These are phyloP conservation scores for Yamadazyma songkhlaensis DNA, from an alignment of 1,139 yeast genomes.

Conservation along the genomic window DNA sequence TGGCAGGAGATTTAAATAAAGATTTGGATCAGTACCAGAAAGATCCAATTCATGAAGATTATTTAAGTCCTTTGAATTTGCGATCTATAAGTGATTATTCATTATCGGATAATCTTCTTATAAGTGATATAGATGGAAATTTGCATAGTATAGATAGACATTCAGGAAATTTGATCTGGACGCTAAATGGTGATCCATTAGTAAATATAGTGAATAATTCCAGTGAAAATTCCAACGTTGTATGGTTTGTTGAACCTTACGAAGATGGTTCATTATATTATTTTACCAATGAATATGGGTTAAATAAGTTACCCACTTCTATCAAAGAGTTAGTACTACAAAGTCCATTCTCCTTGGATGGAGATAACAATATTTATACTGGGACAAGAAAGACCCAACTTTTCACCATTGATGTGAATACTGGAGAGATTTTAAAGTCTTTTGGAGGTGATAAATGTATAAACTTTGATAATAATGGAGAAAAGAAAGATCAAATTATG, in stretches of 20 bases:
- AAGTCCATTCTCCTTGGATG: conserved; percentile 77
- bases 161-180: conserved; percentile 79
- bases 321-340: conserved; percentile 76
- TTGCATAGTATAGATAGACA: conserved; percentile 77
- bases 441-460: conserved; percentile 54
- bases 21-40: no score
- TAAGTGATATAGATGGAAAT: conserved; percentile 87
- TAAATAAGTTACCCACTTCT: conserved; percentile 78
- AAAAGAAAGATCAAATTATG: conserved; percentile 27
- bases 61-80: conserved; percentile 27
- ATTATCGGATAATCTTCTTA: conserved; percentile 59
- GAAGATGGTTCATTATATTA: conserved; percentile 85
- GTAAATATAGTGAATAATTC: conserved; percentile 41
- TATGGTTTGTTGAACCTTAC: conserved; percentile 90
- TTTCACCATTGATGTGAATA: conserved; percentile 67
- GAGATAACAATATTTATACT: conserved; percentile 87
- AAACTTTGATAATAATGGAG: conserved; percentile 5
- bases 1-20: no score
- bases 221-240: conserved; percentile 23
- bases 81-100: conserved; percentile 52
- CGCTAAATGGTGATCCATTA: conserved; percentile 54
- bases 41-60: no score
- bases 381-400: conserved; percentile 79
- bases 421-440: conserved; percentile 73
- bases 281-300: conserved; percentile 74